These are phyloP conservation scores for Cronartium quercuum DNA, from an alignment of 1,284 basidiomycete genomes.

Conservation along the genomic window DNA sequence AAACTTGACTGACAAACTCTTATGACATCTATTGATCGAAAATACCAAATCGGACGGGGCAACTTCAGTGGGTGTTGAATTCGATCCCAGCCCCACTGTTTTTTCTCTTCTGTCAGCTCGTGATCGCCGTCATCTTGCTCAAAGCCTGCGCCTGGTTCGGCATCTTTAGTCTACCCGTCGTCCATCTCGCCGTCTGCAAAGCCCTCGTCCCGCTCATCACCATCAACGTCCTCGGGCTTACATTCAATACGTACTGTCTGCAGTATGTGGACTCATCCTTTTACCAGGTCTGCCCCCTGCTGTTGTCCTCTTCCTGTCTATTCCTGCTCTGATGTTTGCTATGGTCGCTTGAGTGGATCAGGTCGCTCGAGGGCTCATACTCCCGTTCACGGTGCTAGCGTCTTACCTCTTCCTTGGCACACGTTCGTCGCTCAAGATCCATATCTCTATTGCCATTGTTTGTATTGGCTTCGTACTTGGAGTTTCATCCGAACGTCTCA, in stretches of 20 bases:
- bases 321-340: constrained; percentile 51
- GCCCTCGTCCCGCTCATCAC: constrained; percentile 55
- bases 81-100: constrained; percentile 60
- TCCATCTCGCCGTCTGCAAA: constrained; percentile 51
- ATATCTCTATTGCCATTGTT: constrained; percentile 65
- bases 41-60: background rate
- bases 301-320: background rate
- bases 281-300: background rate
- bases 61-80: constrained; percentile 25
- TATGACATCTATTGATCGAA: background rate
- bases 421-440: constrained; percentile 39
- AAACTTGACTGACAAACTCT: background rate
- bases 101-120: constrained; percentile 63
- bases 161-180: constrained; percentile 55
- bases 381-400: constrained; percentile 75
- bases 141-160: constrained; percentile 56
- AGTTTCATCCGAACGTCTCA: constrained; percentile 52
- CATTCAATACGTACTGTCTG: constrained; percentile 80
- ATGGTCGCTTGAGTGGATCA: constrained; percentile 55
- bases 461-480: constrained; percentile 77
- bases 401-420: constrained; percentile 64
- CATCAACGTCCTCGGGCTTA: constrained; percentile 64
- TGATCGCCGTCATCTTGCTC: constrained; percentile 65
- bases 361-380: constrained; percentile 70
- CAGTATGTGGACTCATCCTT: constrained; percentile 39